Evolutionary conservation across 805 yeast species (phyloP).

Genomic region (Ogataea sp.): DNA sequence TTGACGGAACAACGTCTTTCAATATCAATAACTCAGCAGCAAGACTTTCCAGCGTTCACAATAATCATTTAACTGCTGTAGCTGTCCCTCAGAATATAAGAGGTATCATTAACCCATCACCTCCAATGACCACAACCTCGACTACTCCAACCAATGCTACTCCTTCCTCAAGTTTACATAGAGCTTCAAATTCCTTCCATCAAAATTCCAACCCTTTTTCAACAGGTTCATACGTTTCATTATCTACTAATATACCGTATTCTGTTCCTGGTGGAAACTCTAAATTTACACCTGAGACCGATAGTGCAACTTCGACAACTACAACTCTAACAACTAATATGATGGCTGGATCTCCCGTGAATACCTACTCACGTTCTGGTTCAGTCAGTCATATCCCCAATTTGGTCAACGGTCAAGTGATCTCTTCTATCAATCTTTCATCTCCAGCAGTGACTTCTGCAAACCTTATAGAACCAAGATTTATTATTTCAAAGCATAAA

Average conservation of each 20-base stretch:
- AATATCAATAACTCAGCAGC: background rate
- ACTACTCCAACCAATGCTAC: constrained; percentile 1
- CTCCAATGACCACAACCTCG: background rate
- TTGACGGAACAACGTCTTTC: background rate
- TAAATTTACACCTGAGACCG: background rate
- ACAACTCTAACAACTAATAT: background rate
- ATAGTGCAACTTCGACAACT: constrained; percentile 4
- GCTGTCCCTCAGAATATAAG: background rate
- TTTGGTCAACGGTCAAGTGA: constrained; percentile 48
- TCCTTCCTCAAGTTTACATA: background rate
- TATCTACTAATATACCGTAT: constrained; percentile 60
- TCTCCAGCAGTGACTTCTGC: constrained; percentile 58
- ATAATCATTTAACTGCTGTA: background rate
- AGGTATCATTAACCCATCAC: background rate
- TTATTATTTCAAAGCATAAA: constrained; percentile 74
- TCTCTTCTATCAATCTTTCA: constrained; percentile 55
- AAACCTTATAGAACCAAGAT: constrained; percentile 72
- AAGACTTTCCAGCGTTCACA: too few species aligned
- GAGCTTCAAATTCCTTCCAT: constrained; percentile 1
- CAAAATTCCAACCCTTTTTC: background rate
- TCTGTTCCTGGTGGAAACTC: constrained; percentile 56
- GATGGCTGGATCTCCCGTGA: constrained; percentile 3
- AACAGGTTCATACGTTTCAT: constrained; percentile 28
- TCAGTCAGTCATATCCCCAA: constrained; percentile 33
- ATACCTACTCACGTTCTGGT: background rate